Conservation (phyloP, 2,329 filamentous ascomycete genomes). For the Drechmeria coniospora region DNA sequence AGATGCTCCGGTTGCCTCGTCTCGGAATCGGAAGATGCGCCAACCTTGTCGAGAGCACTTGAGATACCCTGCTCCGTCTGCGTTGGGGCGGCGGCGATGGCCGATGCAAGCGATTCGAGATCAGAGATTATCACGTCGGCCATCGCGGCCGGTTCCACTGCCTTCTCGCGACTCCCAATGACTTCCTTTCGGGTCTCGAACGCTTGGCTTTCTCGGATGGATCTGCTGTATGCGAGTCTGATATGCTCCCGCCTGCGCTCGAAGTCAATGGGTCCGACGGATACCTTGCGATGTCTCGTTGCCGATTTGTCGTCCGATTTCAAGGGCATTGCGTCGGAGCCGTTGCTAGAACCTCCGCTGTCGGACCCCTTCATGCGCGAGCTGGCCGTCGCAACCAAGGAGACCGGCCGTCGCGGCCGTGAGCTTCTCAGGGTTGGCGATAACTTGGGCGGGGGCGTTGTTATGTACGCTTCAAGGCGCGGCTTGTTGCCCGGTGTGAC, state of each 20-base stretch:
- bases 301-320: conserved; percentile 14
- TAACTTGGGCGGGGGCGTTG: conserved; percentile 51
- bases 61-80: too few species aligned
- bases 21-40: neutral
- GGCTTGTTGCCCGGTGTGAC: conserved; percentile 34
- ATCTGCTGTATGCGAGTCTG: conserved; percentile 71
- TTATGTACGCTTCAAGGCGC: conserved; percentile 59
- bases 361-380: conserved; percentile 52
- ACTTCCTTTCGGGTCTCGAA: conserved; percentile 37
- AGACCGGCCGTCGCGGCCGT: conserved; percentile 64
- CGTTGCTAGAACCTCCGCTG: conserved; percentile 31
- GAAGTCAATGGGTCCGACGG: conserved; percentile 67
- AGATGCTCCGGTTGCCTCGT: conserved; percentile 1
- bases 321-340: conserved; percentile 15
- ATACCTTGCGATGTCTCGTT: conserved; percentile 34
- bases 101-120: conserved; percentile 3
- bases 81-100: neutral
- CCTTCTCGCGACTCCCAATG: conserved; percentile 34
- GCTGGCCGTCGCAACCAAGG: conserved; percentile 54
- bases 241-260: conserved; percentile 69
- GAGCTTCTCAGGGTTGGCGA: conserved; percentile 73
- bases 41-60: too few species aligned
- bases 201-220: conserved; percentile 59
- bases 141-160: conserved; percentile 30
- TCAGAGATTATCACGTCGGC: too few species aligned